Percentiles rank a stretch among this genome's conserved stretches.
Evolutionary conservation across 352 stramenopile genomes (phyloP).

Genomic region (Phytophthora macrochlamydospora): DNA sequence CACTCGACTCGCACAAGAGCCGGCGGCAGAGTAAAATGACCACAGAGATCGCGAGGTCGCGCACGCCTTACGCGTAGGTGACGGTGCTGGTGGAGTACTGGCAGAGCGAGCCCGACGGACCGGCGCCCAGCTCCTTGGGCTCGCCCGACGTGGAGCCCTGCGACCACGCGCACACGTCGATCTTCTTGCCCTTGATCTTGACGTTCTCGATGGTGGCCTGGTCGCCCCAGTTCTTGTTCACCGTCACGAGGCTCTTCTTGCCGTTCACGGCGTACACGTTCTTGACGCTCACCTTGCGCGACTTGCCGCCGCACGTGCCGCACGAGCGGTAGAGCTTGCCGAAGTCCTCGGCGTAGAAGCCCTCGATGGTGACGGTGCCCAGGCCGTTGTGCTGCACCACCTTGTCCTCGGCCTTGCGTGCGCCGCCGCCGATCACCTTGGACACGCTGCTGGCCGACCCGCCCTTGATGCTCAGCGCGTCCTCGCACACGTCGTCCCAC

Average conservation of each 20-base stretch:
- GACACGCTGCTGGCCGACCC: conserved; percentile 3
- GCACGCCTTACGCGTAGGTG: not conserved
- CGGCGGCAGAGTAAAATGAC: no score
- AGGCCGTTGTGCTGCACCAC: conserved; percentile 4
- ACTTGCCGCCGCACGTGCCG: conserved; percentile 2
- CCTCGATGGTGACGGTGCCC: not conserved
- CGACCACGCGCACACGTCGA: conserved; percentile 2
- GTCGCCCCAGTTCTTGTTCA: conserved; percentile 5
- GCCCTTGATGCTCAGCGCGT: conserved; percentile 4
- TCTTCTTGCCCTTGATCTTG: conserved; percentile 3
- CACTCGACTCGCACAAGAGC: no score
- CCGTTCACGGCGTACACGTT: conserved; percentile 6
- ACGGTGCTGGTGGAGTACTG: conserved; percentile 3
- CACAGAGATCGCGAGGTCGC: not conserved
- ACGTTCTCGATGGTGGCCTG: conserved; percentile 2
- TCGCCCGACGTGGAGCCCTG: conserved; percentile 4
- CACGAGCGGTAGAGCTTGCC: conserved; percentile 2
- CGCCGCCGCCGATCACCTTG: conserved; percentile 2
- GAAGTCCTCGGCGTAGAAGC: conserved; percentile 6
- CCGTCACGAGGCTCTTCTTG: conserved; percentile 5
- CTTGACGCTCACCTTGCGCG: conserved; percentile 3
- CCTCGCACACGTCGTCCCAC: conserved; percentile 5
- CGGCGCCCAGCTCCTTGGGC: conserved; percentile 3
- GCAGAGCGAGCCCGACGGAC: conserved; percentile 1
- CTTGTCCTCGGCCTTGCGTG: not conserved